These are phyloP conservation scores for Amanita inopinata DNA, from an alignment of 768 basidiomycete genomes.

Conservation along the genomic window DNA sequence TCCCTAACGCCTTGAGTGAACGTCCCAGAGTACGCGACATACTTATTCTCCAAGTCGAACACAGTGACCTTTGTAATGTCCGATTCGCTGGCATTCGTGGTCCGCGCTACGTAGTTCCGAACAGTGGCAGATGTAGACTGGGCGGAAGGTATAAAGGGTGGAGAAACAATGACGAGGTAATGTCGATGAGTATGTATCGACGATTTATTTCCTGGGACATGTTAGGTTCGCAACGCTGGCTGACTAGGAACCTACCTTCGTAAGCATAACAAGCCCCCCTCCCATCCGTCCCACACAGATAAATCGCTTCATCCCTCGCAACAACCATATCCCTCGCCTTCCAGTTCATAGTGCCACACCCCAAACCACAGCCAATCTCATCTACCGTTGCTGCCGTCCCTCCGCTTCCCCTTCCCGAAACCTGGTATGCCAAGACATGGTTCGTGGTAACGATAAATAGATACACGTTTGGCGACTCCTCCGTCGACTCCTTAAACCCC, in stretches of 20 bases:
- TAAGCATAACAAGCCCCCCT: conserved; percentile 82
- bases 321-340: conserved; percentile 66
- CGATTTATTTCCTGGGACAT: conserved; percentile 53
- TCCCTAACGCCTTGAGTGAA: conserved; percentile 80
- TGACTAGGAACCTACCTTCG: conserved; percentile 49
- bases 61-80: conserved; percentile 77
- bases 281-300: conserved; percentile 74
- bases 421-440: conserved; percentile 67
- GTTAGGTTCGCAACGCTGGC: conserved; percentile 1
- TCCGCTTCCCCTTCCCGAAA: conserved; percentile 61
- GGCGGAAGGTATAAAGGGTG: conserved; percentile 63
- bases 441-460: conserved; percentile 88
- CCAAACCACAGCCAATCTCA: conserved; percentile 76
- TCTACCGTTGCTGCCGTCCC: conserved; percentile 64
- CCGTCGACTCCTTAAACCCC: conserved; percentile 66
- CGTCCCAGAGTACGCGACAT: conserved; percentile 74
- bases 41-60: conserved; percentile 87
- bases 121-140: conserved; percentile 65
- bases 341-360: conserved; percentile 80
- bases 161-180: conserved; percentile 86
- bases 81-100: conserved; percentile 30
- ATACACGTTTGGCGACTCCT: conserved; percentile 35
- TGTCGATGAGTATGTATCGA: conserved; percentile 70
- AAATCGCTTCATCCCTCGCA: conserved; percentile 87
- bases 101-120: conserved; percentile 57